Evolutionary conservation across 2,329 filamentous ascomycete species (phyloP).

Genomic region (Fusarium incarnatum): DNA sequence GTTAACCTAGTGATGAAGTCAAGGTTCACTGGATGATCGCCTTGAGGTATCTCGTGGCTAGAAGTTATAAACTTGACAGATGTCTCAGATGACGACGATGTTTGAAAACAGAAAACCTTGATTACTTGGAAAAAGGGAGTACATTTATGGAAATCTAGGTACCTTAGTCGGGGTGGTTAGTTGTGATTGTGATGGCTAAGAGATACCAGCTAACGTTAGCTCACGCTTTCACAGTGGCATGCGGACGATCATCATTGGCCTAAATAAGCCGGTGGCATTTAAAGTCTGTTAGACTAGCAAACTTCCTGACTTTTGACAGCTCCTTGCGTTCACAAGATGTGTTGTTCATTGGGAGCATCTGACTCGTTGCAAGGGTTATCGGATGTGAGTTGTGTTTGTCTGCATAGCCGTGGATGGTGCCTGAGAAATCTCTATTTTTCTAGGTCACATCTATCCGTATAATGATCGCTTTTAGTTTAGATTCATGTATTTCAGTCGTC

Average conservation of each 20-base stretch:
- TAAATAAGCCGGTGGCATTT: neutral
- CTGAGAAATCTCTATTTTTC: neutral
- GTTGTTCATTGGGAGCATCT: neutral
- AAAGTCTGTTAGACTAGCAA: neutral
- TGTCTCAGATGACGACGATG: slow-evolving; percentile 7
- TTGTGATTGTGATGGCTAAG: neutral
- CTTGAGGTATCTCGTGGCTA: neutral
- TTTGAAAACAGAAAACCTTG: neutral
- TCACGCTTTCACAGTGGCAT: neutral
- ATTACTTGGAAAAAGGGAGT: neutral
- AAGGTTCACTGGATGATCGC: slow-evolving; percentile 4
- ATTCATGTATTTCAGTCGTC: neutral
- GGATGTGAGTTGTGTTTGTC: neutral
- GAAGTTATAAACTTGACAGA: neutral
- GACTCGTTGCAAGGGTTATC: neutral
- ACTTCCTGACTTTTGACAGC: neutral
- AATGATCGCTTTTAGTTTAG: neutral
- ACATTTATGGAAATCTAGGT: neutral
- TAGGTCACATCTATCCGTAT: neutral
- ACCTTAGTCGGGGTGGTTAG: neutral
- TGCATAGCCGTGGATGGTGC: neutral
- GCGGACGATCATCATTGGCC: neutral
- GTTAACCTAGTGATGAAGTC: slow-evolving; percentile 1
- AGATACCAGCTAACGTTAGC: neutral
- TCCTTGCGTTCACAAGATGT: neutral